Base-by-base conservation (phyloP, 23 red algal genomes). In the Rhodosorus marinus region DNA sequence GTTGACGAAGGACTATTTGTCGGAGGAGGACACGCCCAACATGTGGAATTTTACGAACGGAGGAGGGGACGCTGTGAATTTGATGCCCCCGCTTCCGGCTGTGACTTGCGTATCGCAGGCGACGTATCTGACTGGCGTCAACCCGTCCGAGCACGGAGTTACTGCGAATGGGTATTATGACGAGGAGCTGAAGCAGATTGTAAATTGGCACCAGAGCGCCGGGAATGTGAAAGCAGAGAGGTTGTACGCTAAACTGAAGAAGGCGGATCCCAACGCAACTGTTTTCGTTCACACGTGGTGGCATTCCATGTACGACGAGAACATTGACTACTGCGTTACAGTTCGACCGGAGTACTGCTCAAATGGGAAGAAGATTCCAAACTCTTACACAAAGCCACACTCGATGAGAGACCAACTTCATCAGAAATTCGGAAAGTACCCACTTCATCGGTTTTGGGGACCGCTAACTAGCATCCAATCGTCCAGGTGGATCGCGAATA, bases 231-330 rank as follows among this genome's bases (percentile, higher is more conserved):
- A 71, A 29, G 33, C 38, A n/a, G 59, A 50, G 26, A 82, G 73
- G 46, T 49, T 82, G 21, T 82, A 67, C 66, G 76, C 76, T 8
- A n/a, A 60, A 17, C 24, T 30, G n/a, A 66, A 59, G 2, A 67
- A 67, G n/a, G 22, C 41, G 8, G 23, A 64, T 35, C 35, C 35
- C 7, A n/a, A 63, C 9, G 72, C 73, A 40, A 82, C 76, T 28
- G 62, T 69, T 3, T 66, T 67, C 40, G 73, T 72, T 19, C 45
- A 52, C 21, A 43, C 73, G 7, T 82, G 76, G 76, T 82, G 76
- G 76, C 73, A 82, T 29, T 65, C 67, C 38, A 82, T 82, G 76
- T 82, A 82, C 47, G n/a, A n/a, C n/a, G 72, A 66, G 9, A 64
- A 66, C 3, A 51, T 60, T 8, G 57, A 82, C 41, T 69, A 58